These are phyloP conservation scores for Sutorius eximius DNA, from an alignment of 1,284 basidiomycete genomes.

Conservation along the genomic window DNA sequence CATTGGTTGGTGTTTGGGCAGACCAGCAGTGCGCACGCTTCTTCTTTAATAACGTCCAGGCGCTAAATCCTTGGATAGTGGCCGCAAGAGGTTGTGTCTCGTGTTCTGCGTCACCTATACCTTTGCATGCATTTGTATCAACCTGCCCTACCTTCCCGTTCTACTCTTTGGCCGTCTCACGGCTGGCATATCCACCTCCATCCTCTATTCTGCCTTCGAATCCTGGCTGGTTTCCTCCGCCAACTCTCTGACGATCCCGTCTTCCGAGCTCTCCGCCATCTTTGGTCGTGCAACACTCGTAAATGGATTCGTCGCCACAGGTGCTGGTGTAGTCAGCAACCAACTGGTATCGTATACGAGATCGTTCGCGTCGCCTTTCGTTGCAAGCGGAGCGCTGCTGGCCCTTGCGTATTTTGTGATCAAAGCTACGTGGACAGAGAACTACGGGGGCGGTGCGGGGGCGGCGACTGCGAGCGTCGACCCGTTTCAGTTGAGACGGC, in stretches of 20 bases:
- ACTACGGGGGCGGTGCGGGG: conserved; percentile 54
- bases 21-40: conserved; percentile 61
- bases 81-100: conserved; percentile 65
- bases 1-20: conserved; percentile 72
- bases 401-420: conserved; percentile 58
- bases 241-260: conserved; percentile 48
- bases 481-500: conserved; percentile 51
- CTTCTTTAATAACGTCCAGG: neutral
- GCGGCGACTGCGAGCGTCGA: conserved; percentile 33
- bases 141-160: conserved; percentile 54
- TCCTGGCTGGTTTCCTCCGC: conserved; percentile 71
- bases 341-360: conserved; percentile 49
- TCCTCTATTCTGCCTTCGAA: conserved; percentile 73
- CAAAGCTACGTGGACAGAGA: conserved; percentile 60
- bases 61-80: conserved; percentile 35
- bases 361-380: conserved; percentile 61
- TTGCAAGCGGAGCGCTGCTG: conserved; percentile 59
- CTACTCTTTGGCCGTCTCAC: conserved; percentile 61
- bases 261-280: conserved; percentile 63
- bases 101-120: conserved; percentile 67
- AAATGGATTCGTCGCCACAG: conserved; percentile 69
- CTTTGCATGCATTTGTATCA: conserved; percentile 56
- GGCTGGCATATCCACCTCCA: conserved; percentile 70
- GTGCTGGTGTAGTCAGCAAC: conserved; percentile 65
- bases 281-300: conserved; percentile 70